Evolutionary conservation across 2,329 filamentous ascomycete genomes (phyloP).

Genomic region (Torrubiellomyces zombiae): DNA sequence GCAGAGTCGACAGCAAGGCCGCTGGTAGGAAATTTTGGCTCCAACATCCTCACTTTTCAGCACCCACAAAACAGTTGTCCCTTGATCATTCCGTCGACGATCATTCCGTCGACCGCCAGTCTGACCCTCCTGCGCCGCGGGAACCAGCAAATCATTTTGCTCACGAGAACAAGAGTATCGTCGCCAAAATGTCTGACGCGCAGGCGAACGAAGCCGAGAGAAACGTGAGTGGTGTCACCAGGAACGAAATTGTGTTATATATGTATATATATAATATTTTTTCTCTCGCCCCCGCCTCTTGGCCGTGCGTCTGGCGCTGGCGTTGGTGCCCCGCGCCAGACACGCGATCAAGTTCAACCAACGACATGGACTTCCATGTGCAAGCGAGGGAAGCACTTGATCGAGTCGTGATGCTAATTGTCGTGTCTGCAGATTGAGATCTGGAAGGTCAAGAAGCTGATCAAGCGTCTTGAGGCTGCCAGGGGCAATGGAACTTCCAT

Average conservation of each 20-base stretch:
- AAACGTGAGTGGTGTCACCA: conserved; percentile 43
- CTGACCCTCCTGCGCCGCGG: conserved; percentile 9
- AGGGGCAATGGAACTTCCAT: conserved; percentile 98
- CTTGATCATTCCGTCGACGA: too few species aligned
- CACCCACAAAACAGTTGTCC: too few species aligned
- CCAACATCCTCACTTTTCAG: too few species aligned
- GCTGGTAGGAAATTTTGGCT: too few species aligned
- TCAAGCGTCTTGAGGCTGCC: conserved; percentile 94
- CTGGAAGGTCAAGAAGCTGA: conserved; percentile 99
- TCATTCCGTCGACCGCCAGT: too few species aligned
- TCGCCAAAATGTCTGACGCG: conserved; percentile 65
- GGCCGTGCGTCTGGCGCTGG: conserved; percentile 11
- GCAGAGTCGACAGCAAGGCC: conserved; percentile 16
- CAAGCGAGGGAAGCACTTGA: too few species aligned
- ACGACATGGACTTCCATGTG: too few species aligned
- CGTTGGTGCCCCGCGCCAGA: too few species aligned
- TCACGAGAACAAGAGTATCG: conserved; percentile 9
- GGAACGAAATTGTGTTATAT: conserved; percentile 7
- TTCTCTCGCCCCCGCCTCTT: conserved; percentile 2
- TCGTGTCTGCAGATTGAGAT: conserved; percentile 45
- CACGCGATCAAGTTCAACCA: too few species aligned
- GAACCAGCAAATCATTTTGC: conserved; percentile 9
- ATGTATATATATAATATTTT: conserved; percentile 2
- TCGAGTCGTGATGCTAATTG: conserved; percentile 9
- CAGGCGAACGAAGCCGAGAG: conserved; percentile 92